Evolutionary conservation across 768 basidiomycete species (phyloP).

Genomic region (Phylloporus rhodoxanthus): DNA sequence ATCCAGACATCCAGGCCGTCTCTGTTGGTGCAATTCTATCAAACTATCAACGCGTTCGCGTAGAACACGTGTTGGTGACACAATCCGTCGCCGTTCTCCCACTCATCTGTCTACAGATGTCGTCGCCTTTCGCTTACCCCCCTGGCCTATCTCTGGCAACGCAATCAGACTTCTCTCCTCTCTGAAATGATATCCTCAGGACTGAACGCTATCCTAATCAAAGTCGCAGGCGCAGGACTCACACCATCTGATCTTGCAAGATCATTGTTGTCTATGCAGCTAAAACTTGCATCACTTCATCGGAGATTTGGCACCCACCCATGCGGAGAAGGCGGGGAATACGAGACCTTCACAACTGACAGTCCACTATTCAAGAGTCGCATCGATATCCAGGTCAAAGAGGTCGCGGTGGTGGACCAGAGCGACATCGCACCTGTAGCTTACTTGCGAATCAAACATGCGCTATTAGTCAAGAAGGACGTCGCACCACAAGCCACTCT

Average conservation of each 20-base stretch:
- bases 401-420: conserved; percentile 73
- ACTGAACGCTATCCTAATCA: conserved; percentile 82
- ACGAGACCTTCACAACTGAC: conserved; percentile 89
- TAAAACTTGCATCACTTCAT: conserved; percentile 69
- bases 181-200: conserved; percentile 79
- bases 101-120: conserved; percentile 46
- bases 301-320: conserved; percentile 81
- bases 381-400: conserved; percentile 62
- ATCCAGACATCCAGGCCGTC: conserved; percentile 80
- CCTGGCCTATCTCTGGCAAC: conserved; percentile 90
- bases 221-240: conserved; percentile 92
- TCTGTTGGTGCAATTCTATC: conserved; percentile 96
- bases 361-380: conserved; percentile 80
- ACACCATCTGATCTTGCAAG: conserved; percentile 73
- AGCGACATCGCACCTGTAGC: conserved; percentile 87
- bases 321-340: conserved; percentile 98
- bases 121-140: conserved; percentile 72
- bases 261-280: conserved; percentile 66
- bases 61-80: conserved; percentile 86
- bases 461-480: conserved; percentile 54
- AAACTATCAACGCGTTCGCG: conserved; percentile 92
- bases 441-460: conserved; percentile 74
- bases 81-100: neutral
- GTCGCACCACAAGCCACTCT: neutral
- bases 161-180: conserved; percentile 80